Evolutionary conservation across 1,139 yeast species (phyloP).

Genomic region (Zygoascus meyerae): DNA sequence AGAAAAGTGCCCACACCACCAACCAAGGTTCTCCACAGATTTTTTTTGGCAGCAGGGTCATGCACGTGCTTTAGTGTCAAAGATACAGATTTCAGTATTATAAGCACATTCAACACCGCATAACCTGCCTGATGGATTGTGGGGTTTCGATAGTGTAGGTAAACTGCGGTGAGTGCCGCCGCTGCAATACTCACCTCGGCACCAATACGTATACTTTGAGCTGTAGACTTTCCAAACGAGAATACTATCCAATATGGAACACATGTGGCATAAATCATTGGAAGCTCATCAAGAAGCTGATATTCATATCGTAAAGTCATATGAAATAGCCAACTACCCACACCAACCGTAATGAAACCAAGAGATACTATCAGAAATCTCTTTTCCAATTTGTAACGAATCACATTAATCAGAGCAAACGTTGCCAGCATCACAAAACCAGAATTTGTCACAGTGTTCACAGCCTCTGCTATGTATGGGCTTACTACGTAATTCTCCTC

Average conservation of each 20-base stretch:
- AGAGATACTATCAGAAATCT: slow-evolving; percentile 66
- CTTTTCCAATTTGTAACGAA: slow-evolving; percentile 54
- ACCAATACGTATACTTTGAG: slow-evolving; percentile 34
- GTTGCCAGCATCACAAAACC: slow-evolving; percentile 61
- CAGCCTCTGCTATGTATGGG: slow-evolving; percentile 79
- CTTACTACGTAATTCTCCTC: slow-evolving; percentile 90
- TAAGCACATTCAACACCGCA: slow-evolving; percentile 55
- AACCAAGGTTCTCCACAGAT: slow-evolving; percentile 50
- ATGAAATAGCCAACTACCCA: slow-evolving; percentile 93
- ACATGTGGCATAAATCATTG: slow-evolving; percentile 97
- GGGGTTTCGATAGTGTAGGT: slow-evolving; percentile 69
- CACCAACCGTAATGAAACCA: slow-evolving; percentile 83
- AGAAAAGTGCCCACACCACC: slow-evolving; percentile 61
- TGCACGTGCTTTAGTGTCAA: slow-evolving; percentile 50
- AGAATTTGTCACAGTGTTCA: slow-evolving; percentile 75
- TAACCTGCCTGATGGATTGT: slow-evolving; percentile 81
- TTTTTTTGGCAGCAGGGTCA: slow-evolving; percentile 41
- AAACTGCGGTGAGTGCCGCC: slow-evolving; percentile 54
- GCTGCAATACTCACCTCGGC: slow-evolving; percentile 38
- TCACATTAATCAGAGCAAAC: slow-evolving; percentile 60
- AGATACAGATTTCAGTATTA: slow-evolving; percentile 50
- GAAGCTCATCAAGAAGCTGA: slow-evolving; percentile 89
- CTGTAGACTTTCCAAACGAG: slow-evolving; percentile 49
- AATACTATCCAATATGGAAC: slow-evolving; percentile 89
- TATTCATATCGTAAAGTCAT: slow-evolving; percentile 87